Percentiles rank a stretch among this genome's conserved stretches.
Conservation (phyloP, 208 protist genomes). For the Trypanosoma caninum region DNA sequence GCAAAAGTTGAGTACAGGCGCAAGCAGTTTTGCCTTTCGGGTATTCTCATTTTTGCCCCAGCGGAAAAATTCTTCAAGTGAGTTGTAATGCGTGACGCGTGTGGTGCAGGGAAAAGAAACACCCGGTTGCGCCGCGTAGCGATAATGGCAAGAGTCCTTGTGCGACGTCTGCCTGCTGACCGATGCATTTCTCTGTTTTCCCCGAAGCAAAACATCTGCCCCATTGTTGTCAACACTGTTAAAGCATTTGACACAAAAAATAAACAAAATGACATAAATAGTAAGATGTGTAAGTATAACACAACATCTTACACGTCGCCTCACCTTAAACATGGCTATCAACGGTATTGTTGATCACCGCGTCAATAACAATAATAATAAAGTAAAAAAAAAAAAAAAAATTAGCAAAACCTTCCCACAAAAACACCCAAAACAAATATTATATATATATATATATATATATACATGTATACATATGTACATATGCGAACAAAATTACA, state of each 20-base stretch:
- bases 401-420: neutral
- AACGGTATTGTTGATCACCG: too few relatives aligned
- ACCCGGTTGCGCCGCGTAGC: slow-evolving; percentile 2
- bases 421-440: neutral
- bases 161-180: too few relatives aligned
- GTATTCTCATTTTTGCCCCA: neutral
- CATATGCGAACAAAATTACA: too few relatives aligned
- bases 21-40: slow-evolving; percentile 1
- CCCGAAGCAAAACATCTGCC: too few relatives aligned
- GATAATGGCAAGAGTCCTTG: neutral
- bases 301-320: too few relatives aligned
- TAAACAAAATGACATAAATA: too few relatives aligned
- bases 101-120: slow-evolving; percentile 4
- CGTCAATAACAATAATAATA: neutral
- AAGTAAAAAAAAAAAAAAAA: neutral
- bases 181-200: too few relatives aligned
- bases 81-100: slow-evolving; percentile 2
- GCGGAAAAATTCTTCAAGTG: neutral
- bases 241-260: too few relatives aligned
- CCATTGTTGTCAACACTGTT: too few relatives aligned
- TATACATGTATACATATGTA: neutral
- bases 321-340: too few relatives aligned
- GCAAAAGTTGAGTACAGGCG: neutral
- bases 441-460: neutral
- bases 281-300: too few relatives aligned